These are phyloP conservation scores for Aureobasidium sp. DNA, from an alignment of 2,329 filamentous ascomycete genomes.

Conservation along the genomic window DNA sequence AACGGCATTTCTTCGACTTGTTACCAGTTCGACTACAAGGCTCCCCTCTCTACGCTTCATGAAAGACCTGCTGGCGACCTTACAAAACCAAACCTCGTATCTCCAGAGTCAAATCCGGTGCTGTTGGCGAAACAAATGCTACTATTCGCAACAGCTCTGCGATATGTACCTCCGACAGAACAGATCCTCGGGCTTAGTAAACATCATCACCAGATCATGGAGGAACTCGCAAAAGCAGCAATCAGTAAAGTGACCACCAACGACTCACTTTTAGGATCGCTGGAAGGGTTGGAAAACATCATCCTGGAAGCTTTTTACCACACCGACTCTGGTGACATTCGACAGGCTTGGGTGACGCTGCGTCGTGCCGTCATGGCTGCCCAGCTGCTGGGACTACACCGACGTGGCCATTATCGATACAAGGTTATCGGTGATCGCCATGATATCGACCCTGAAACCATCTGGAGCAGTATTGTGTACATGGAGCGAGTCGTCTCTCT, in stretches of 20 bases:
- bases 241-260: not conserved
- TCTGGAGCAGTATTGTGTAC: not conserved
- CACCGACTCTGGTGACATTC: not conserved
- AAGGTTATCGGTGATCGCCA: not conserved
- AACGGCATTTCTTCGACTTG: not conserved
- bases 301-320: not conserved
- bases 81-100: not conserved
- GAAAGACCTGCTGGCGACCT: not conserved
- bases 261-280: not conserved
- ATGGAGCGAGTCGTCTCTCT: not conserved
- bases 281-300: not conserved
- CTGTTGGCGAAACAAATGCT: not conserved
- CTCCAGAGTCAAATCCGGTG: not conserved
- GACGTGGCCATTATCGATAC: not conserved
- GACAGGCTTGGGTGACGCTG: not conserved
- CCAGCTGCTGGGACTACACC: not conserved
- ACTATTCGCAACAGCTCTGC: not conserved
- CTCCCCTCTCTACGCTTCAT: not conserved
- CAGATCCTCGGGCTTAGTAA: not conserved
- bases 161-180: not conserved
- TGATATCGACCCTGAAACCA: not conserved
- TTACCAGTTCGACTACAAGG: not conserved
- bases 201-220: not conserved
- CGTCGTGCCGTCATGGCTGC: not conserved
- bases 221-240: not conserved